Evolutionary conservation across 768 basidiomycete species (phyloP), one percentile per base, ranked within the genome.

Genomic region (Kwoniella dendrophila): DNA sequence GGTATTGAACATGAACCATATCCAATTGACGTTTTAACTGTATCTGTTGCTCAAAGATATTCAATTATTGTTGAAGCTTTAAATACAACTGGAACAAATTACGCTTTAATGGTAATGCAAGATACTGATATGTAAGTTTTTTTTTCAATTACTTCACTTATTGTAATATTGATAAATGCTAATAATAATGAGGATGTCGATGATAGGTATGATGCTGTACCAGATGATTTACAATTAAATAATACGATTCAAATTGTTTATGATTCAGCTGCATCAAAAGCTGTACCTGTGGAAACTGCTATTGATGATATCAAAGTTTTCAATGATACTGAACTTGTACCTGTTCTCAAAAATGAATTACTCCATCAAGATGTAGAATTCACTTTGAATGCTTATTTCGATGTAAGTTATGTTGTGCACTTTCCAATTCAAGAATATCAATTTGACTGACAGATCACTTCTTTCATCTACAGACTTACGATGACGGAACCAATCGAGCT

Each of bases 21-120:
- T 40, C 83, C 87, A 0, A 87, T 87, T 65, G 88, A 90, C 74
- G 77, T 88, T 36, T 71, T 97, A 51, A 83, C 85, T 43, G 59
- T 97, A 59, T 83, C 90, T 14, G 92, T 89, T 30, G 93, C 93
- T 0, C 95, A 98, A 78, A 86, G 95, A 20, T 96, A 95, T 79
- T 94, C 93, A 0, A 82, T 99, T 40, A 86, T 97, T 32, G 90
- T 99, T 54, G 88, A 88, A 11, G 94, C 95, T 10, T 86, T 88
- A 49, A 94, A 94, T 78, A 90, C 92, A 66, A 89, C 88, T 0
- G 81, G 84, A 29, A 81, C 84, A 22, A 96, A 99, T 82, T 98
- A 87, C 87, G 86, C 85, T 52, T 86, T 99, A 61, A 67, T 61
- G 62, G 53, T 74, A 29, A 68, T 52, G 56, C 77, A 78, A 57